Base-by-base conservation (phyloP, 495 filamentous ascomycete genomes). In the Talaromyces proteolyticus region DNA sequence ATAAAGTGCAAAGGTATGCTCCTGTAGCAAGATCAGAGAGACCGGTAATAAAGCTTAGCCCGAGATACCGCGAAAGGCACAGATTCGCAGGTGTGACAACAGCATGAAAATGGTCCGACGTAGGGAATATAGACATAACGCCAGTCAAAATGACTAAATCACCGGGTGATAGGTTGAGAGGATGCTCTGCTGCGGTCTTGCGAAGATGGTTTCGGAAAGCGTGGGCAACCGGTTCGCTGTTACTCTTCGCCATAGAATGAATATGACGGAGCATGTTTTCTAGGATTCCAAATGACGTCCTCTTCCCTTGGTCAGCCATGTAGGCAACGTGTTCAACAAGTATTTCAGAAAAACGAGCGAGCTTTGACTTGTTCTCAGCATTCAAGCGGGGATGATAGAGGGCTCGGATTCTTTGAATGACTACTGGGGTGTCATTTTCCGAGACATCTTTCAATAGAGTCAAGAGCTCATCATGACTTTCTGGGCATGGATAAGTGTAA, bases 51-150 rank as follows among this genome's bases (percentile, higher is more conserved):
- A 81, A 70, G 43, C 80, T 87, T 56, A 94, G 82, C 0, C 84
- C 88, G n/a, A 98, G 74, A 60, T 87, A 96, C 42, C 87, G 78
- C 23, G 80, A 78, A 63, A 97, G 86, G 44, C 77, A 79, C 6
- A 96, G 77, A 60, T 88, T 86, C 1, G 92, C 87, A 0, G 93
- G 93, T 4, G 93, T 97, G 42, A 87, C 82, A 14, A 97, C 86
- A 49, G 90, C 85, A 56, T 97, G 93, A 65, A 96, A 97, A 64
- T 95, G 89, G 67, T 99, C 93, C 0, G 89, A 95, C 0, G 94
- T 95, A 4, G 94, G 90, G 63, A 94, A 99, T 51, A 92, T 87
- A 6, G 83, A 81, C 23, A 81, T 81, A 55, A 96, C 79, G 0
- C 89, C 89, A 1, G 89, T 91, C 36, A 99, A 68, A 21, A 95